phyloP scores from a whole-genome alignment of 169 alveolate genomes.

The Cryptosporidium felis region DNA sequence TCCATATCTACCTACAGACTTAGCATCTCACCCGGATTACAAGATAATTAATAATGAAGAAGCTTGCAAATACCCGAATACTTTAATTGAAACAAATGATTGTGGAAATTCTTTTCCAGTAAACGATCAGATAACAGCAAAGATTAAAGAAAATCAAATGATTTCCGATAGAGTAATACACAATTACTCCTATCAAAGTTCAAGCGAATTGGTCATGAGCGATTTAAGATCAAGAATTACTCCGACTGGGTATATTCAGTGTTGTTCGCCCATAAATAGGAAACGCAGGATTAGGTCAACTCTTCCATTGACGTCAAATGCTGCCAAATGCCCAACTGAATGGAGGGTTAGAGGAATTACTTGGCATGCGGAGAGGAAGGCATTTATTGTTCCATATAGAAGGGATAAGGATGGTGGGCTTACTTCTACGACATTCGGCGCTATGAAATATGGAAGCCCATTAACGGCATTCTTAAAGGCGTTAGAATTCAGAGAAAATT shows the following conservation, averaged over 20 bases:
- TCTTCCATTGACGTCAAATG: constrained; percentile 65
- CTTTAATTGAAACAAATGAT: neutral
- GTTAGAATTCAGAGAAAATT: constrained; percentile 54
- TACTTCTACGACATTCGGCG: constrained; percentile 68
- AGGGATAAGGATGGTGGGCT: constrained; percentile 71
- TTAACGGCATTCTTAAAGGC: constrained; percentile 68
- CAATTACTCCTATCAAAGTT: neutral
- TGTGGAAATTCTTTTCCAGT: neutral
- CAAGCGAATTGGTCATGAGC: neutral
- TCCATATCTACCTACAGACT: constrained; percentile 60
- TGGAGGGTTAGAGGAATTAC: constrained; percentile 71
- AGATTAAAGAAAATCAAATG: too few relatives aligned
- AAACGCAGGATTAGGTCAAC: constrained; percentile 58
- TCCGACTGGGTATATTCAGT: constrained; percentile 4
- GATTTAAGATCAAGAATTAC: constrained; percentile 13
- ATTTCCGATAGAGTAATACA: neutral
- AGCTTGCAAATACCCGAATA: neutral
- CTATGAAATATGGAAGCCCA: constrained; percentile 70
- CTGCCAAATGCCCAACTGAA: constrained; percentile 70
- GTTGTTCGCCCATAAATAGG: constrained; percentile 45
- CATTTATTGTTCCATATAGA: constrained; percentile 69
- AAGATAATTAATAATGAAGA: neutral
- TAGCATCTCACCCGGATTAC: constrained; percentile 68
- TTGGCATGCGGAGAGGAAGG: constrained; percentile 72
- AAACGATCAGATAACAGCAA: neutral